Evolutionary conservation across 495 filamentous ascomycete genomes (phyloP), one percentile per base, ranked within the genome.

Genomic region (Aspergillus baeticus): DNA sequence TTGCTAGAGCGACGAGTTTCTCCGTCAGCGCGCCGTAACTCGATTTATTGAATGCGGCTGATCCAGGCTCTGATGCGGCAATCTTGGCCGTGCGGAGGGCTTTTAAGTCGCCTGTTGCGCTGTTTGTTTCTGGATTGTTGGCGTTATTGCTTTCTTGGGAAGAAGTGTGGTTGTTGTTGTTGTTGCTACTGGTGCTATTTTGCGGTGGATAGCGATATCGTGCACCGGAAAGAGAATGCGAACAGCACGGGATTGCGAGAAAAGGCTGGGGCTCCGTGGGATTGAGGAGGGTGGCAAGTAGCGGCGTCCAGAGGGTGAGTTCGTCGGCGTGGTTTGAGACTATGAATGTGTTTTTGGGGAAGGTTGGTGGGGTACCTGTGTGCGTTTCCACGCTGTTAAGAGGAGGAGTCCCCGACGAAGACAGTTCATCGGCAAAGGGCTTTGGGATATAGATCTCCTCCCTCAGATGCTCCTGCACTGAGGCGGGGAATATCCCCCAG

Each of bases 271-370:
- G 76, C 0, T 62, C 69, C 11, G 41, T 48, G 0, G 76, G 78
- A 46, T 81, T 87, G 17, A 89, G 89, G 2, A 89, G 74, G 26
- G 84, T 82, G 26, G 92, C 90, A 41, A 98, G 81, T 31, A 96
- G 80, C 1, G 94, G 95, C 1, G 95, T 97, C 94, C 94, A 98
- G 5, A 89, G 81, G 1, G 95, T 98, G 10, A 98, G 77, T 71
- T 98, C 91, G 67, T 98, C 94, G 18, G 94, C 91, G 65, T 98
- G 94, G 64, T 98, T 98, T 39, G 91, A 93, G 57, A 98, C 91
- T 51, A 98, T 88, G 63, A 98, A 98, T 0, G 91, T 96, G 26
- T 85, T 84, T 26, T 70, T 64, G 0, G 82, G 81, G 65, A 96
- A 96, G n/a, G 33, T 6, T 10, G 48, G 22, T 13, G 15, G 36